Conservation (phyloP, 441 rosid species). For the Eruca vesicaria region DNA sequence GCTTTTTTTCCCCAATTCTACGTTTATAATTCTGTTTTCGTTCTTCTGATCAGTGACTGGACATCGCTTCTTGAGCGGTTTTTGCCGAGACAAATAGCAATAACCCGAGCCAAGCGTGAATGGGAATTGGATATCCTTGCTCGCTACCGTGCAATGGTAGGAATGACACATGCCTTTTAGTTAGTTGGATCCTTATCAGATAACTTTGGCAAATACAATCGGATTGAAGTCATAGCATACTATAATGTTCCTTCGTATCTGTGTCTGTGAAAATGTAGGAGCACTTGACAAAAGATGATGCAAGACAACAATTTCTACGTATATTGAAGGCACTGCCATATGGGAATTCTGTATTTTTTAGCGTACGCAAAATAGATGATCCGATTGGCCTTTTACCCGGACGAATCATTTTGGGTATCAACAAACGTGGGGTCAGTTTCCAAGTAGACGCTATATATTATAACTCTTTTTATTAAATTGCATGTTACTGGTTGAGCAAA, state of each 20-base stretch:
- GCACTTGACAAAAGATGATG: constrained; percentile 87
- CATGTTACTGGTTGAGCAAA: too few species aligned
- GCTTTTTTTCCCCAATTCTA: not conserved
- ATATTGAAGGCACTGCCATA: constrained; percentile 84
- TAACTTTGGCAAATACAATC: not conserved
- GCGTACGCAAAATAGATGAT: constrained; percentile 97
- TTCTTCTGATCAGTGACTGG: constrained; percentile 73
- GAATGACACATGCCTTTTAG: constrained; percentile 17
- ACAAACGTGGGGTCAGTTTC: constrained; percentile 89
- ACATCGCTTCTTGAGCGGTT: constrained; percentile 82
- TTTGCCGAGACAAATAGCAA: constrained; percentile 95
- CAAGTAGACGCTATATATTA: not conserved
- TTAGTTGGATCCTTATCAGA: constrained; percentile 3
- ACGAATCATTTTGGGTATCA: constrained; percentile 87
- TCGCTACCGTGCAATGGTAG: constrained; percentile 85
- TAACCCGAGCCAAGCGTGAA: constrained; percentile 90
- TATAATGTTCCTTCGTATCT: constrained; percentile 5
- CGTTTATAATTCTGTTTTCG: not conserved
- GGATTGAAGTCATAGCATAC: constrained; percentile 1
- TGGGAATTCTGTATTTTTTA: constrained; percentile 91
- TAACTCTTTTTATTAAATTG: not conserved
- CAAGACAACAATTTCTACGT: constrained; percentile 94
- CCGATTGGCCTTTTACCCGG: constrained; percentile 99
- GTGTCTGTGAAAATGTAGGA: constrained; percentile 50
- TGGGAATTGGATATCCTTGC: constrained; percentile 97